Conservation (phyloP, 306 rosid species). For the Prunus salicina region DNA sequence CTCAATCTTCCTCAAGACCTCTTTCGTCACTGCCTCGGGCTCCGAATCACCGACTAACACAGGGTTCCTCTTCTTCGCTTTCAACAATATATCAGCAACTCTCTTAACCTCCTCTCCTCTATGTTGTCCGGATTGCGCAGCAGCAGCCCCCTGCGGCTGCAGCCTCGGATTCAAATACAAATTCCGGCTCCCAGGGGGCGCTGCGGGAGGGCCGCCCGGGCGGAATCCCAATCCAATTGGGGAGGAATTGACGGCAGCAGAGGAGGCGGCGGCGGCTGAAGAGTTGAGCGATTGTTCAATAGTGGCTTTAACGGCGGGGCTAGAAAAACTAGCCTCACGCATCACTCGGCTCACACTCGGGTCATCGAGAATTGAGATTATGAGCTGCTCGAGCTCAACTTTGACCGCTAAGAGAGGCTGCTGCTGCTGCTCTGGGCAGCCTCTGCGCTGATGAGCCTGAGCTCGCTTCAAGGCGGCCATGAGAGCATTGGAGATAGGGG, state of each 20-base stretch:
- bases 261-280: conserved; percentile 25
- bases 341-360: conserved; percentile 96
- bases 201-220: conserved; percentile 20
- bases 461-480: conserved; percentile 97
- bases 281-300: conserved; percentile 78
- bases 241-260: conserved; percentile 36
- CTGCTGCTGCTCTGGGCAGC: conserved; percentile 95
- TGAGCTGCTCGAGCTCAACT: conserved; percentile 88
- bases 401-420: conserved; percentile 93
- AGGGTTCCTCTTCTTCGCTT: conserved; percentile 76
- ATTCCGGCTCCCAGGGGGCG: conserved; percentile 36
- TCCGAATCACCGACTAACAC: conserved; percentile 89
- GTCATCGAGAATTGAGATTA: conserved; percentile 91
- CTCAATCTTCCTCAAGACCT: conserved; percentile 68
- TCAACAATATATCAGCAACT: conserved; percentile 58
- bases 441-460: conserved; percentile 95
- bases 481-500: conserved; percentile 88
- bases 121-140: conserved; percentile 42
- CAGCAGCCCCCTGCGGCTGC: conserved; percentile 59
- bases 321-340: conserved; percentile 92
- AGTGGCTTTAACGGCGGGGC: conserved; percentile 86
- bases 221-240: conserved; percentile 72
- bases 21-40: conserved; percentile 73
- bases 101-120: conserved; percentile 68
- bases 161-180: conserved; percentile 77